These are phyloP conservation scores for Isoetes taiwanensis DNA, from an alignment of 75 land plant genomes.

Conservation along the genomic window DNA sequence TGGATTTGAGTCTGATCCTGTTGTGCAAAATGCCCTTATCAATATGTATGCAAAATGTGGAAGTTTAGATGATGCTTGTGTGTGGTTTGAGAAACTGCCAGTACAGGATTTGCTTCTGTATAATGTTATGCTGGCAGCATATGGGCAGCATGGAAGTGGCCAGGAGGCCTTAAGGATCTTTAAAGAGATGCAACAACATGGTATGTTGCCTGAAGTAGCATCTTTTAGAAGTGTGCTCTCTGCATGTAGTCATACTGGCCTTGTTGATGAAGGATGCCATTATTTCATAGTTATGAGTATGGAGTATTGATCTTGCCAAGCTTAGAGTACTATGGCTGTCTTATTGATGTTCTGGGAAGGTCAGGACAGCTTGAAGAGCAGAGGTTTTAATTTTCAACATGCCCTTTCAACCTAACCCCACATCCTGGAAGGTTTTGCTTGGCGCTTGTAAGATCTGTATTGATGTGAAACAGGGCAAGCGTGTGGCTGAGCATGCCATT, in stretches of 20 bases:
- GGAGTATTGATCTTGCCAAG: not conserved
- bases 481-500: conserved; percentile 10
- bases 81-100: conserved; percentile 4
- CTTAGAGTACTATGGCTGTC: conserved; percentile 9
- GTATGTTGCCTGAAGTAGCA: not conserved
- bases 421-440: conserved; percentile 15
- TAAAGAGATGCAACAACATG: conserved; percentile 8
- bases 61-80: not conserved
- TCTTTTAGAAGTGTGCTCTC: not conserved
- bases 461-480: conserved; percentile 4
- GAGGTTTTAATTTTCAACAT: conserved; percentile 7
- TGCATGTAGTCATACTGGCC: not conserved
- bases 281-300: not conserved
- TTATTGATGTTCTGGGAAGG: conserved; percentile 5
- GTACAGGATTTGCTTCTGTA: conserved; percentile 9
- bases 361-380: conserved; percentile 11
- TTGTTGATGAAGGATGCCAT: not conserved
- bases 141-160: conserved; percentile 5
- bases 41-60: conserved; percentile 10
- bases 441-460: conserved; percentile 13
- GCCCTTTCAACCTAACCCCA: conserved; percentile 13
- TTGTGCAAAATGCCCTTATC: conserved; percentile 1
- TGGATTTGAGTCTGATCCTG: not conserved
- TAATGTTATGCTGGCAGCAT: conserved; percentile 8
- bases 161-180: conserved; percentile 13